Evolutionary conservation across 2,329 filamentous ascomycete species (phyloP), one percentile per base, ranked within the genome.

Genomic region (Akanthomyces muscarius): DNA sequence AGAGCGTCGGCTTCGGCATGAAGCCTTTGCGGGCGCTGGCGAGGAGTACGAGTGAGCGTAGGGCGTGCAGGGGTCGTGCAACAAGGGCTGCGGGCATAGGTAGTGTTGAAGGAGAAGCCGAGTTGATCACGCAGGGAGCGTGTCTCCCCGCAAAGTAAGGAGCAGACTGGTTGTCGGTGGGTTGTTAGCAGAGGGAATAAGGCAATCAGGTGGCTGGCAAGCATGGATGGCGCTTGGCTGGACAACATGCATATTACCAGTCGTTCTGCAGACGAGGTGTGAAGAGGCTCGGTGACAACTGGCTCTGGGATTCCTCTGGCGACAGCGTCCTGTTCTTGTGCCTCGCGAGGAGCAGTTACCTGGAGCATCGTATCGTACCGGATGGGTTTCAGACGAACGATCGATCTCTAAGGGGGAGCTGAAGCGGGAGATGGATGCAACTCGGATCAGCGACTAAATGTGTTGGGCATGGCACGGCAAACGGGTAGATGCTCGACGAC

Each of bases 361-460:
- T 30, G 48, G 48, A 33, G 18, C n/a, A 45, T 57, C 54, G 10
- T 23, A 47, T 48, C 55, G 41, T 58, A 33, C 16, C 48, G 14
- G 23, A 18, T 42, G 38, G 45, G n/a, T 62, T 44, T 50, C 10
- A 42, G 33, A 44, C 47, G 44, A 55, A 62, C 30, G 51, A 62
- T 62, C 51, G 60, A 62, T 62, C 44, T 55, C 23, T 23, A 16
- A 30, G 16, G 16, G 42, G 16, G 8, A 45, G 18, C 11, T 50
- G 51, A 16, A 54, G 41, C 14, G 10, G 23, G 10, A 21, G 60
- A 55, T 48, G 21, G 45, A 28, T 58, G 44, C 33, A 50, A 51
- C 36, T 42, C 41, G 56, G 56, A 44, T 44, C 36, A 41, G 56
- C 45, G 30, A 47, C 45, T 51, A 51, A 59, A 42, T 41, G 38